Base-by-base conservation (phyloP, 371 early-diverging fungal genomes). In the Actinomortierella ambigua region DNA sequence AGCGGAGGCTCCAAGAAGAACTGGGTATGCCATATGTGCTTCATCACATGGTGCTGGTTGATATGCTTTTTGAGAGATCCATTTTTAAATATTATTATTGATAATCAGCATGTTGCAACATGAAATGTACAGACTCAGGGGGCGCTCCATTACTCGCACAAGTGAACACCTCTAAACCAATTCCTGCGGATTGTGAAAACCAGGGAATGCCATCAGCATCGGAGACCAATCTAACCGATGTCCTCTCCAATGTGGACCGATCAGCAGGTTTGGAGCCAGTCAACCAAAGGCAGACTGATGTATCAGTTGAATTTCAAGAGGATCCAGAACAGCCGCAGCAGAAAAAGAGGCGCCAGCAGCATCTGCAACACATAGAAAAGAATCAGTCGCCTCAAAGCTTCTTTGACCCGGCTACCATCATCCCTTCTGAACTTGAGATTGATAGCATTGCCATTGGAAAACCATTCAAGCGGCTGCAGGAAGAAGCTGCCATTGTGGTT, bases 1-100 rank as follows among this genome's bases (percentile, higher is more conserved):
- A 22, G 6, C 60, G 22, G 51, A 59, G 54, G 51, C 55, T 59
- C 56, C 65, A 59, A 60, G 57, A 60, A 26, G 66, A 66, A 52
- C 39, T 56, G n/a, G 28, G 51, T 65, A 55, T 29, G 28, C 55
- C 41, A 22, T 57, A 18, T 41, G 40, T n/a, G 2, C n/a, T 40
- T 8, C 57, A 57, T 49, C 49, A 6, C 0, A 57, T 11, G 29
- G 29, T 26, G 57, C 0, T 20, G 47, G 47, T 49, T 22, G 7
- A 22, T 56, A 34, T 44, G 17, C 13, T n/a, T n/a, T n/a, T 44
- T 56, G 46, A 56, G 47, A 47, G 27, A 47, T 56, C 46, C 46
- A 24, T 56, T 56, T 28, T 17, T 26, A 56, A 56, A n/a, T n/a
- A n/a, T n/a, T n/a, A 29, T 22, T 34, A 34, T 11, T 34, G 34